Base-by-base conservation (phyloP, 345 rosid species). In the Fremontodendron californicum region DNA sequence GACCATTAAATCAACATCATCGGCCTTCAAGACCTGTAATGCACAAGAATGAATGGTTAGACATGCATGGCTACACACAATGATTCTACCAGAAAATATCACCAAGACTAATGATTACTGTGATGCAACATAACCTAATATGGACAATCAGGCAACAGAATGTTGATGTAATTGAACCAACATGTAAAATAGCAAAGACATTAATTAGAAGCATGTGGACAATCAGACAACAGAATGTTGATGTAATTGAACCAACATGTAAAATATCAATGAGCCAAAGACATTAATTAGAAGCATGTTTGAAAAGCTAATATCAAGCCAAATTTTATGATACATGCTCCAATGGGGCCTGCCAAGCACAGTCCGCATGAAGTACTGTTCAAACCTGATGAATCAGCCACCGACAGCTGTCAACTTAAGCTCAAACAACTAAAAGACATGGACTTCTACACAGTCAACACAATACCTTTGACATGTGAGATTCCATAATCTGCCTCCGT, bases 391-490 rank as follows among this genome's bases (percentile, higher is more conserved):
- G 4, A 63, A 69, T 45, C 29, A n/a, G 39, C 40, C n/a, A 64
- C 49, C 60, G 52, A 29, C 6, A 31, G 18, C 58, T 67, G 64
- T 39, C 45, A 65, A 71, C 71, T 51, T 64, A 42, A 71, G 64
- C 48, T 71, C 18, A 69, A 27, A 60, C 64, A 43, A 60, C 29
- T 55, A 25, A 7, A 15, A 31, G 11, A 71, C 18, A 40, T 57
- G 1, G 23, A 37, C 29, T 86, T 93, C 93, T 0, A 37, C 39
- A 71, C 29, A 19, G 27, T 51, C 29, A 46, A 62, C 3, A 75
- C 9, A 43, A 18, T 91, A 96, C 99, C 98, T 96, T 94, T 62
- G 98, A 88, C 99, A 96, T 92, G 86, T 94, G 97, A 77, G 90
- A 84, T 80, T 96, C 99, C 85, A 96, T 48, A 80, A 96, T 96